Evolutionary conservation across 208 protist genomes (phyloP).

Genomic region (Sergeia podlipaevii): DNA sequence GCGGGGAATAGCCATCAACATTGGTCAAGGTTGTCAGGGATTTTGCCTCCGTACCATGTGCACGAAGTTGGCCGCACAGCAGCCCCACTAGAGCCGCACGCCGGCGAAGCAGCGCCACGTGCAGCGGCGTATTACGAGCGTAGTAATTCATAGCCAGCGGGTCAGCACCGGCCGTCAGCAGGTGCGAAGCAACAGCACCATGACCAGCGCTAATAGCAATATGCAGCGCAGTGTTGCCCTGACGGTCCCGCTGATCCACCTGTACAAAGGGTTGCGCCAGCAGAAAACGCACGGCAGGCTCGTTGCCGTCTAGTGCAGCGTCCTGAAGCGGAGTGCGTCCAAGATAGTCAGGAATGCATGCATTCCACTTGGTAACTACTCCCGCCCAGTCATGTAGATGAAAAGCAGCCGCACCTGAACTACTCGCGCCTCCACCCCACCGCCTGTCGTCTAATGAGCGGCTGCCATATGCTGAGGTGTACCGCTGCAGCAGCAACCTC

Average conservation of each 20-base stretch:
- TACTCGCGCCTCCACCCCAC: no score
- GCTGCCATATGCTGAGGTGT: constrained; percentile 4
- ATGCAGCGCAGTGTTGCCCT: constrained; percentile 64
- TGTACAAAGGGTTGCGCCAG: constrained; percentile 52
- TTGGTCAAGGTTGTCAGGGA: constrained; percentile 25
- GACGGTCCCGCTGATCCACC: constrained; percentile 39
- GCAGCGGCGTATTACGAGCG: constrained; percentile 40
- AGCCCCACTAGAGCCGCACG: constrained; percentile 41
- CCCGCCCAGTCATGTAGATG: constrained; percentile 19
- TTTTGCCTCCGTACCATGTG: constrained; percentile 12
- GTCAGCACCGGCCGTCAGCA: constrained; percentile 31
- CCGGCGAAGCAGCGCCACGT: constrained; percentile 46
- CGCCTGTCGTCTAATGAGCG: constrained; percentile 6
- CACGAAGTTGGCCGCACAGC: constrained; percentile 47
- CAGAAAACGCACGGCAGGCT: constrained; percentile 49
- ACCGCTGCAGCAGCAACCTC: constrained; percentile 58
- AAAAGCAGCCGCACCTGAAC: constrained; percentile 31
- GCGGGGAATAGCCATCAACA: constrained; percentile 40
- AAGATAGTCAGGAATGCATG: constrained; percentile 65
- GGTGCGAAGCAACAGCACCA: constrained; percentile 11
- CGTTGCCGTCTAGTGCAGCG: constrained; percentile 41
- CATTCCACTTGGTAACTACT: constrained; percentile 64
- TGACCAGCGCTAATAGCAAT: constrained; percentile 36
- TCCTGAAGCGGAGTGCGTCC: constrained; percentile 80
- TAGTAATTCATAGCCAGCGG: constrained; percentile 20